phyloP scores from a whole-genome alignment of 768 basidiomycete species.

The Holtermanniella nyarrowii region DNA sequence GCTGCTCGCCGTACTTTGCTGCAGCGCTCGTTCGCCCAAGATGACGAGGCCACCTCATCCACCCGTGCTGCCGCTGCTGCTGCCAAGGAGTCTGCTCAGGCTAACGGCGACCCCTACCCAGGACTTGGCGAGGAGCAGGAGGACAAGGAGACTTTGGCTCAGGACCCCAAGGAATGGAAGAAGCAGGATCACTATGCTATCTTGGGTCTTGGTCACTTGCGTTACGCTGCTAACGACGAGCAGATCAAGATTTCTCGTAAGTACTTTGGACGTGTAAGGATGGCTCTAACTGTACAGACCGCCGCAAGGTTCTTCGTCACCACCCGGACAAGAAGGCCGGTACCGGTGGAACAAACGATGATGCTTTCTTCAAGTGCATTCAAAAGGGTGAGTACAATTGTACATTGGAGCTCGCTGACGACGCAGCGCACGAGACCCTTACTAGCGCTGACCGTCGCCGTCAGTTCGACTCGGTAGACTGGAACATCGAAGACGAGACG shows the following conservation, averaged over 20 bases:
- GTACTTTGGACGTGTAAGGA: slow-evolving; percentile 36
- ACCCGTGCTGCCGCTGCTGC: slow-evolving; percentile 48
- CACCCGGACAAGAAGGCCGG: slow-evolving; percentile 94
- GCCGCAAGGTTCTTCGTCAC: slow-evolving; percentile 97
- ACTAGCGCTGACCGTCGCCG: slow-evolving; percentile 74
- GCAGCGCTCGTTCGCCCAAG: slow-evolving; percentile 67
- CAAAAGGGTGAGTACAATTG: slow-evolving; percentile 53
- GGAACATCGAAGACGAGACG: slow-evolving; percentile 60
- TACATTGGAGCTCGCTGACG: background rate
- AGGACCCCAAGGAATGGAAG: slow-evolving; percentile 99
- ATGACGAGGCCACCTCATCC: slow-evolving; percentile 59
- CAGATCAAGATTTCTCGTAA: slow-evolving; percentile 95
- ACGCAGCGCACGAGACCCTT: slow-evolving; percentile 74
- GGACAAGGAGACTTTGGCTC: slow-evolving; percentile 52
- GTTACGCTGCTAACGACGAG: slow-evolving; percentile 72
- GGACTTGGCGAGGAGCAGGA: slow-evolving; percentile 90
- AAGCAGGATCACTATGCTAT: slow-evolving; percentile 99
- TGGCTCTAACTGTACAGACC: slow-evolving; percentile 61
- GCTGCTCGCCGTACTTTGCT: slow-evolving; percentile 67
- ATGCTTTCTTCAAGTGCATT: slow-evolving; percentile 99
- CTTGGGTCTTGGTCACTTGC: slow-evolving; percentile 80
- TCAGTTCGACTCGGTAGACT: slow-evolving; percentile 95
- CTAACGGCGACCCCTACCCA: slow-evolving; percentile 63
- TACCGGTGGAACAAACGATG: slow-evolving; percentile 80
- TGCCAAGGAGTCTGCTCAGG: slow-evolving; percentile 46